A percentile compares a stretch with the other conserved stretches of the same genome.
phyloP scores from a whole-genome alignment of 2,329 filamentous ascomycete species.

The Cephalotrichum gorgonifer region DNA sequence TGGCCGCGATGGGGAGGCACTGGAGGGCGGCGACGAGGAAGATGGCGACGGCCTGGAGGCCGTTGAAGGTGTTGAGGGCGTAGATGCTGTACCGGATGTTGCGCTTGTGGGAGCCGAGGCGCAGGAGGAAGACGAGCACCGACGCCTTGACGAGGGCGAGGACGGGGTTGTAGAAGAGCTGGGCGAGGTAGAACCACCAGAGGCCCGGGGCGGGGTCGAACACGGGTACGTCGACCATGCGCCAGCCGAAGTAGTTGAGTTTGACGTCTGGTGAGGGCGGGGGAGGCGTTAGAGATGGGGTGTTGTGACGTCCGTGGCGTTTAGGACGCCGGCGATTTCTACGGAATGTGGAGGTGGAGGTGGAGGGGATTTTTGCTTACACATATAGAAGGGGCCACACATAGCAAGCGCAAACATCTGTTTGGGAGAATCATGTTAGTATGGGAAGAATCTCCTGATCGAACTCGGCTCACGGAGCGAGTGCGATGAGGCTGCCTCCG shows the following conservation, averaged over 20 bases:
- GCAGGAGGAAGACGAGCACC: conserved; percentile 13
- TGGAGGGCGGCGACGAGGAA: conserved; percentile 6
- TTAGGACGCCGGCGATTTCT: too few species aligned
- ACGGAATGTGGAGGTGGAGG: too few species aligned
- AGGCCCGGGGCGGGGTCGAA: not conserved
- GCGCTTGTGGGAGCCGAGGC: conserved; percentile 24
- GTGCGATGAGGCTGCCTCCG: too few species aligned
- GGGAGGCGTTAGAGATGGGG: too few species aligned
- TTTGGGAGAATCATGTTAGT: too few species aligned
- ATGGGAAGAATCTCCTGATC: too few species aligned
- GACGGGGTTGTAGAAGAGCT: conserved; percentile 6
- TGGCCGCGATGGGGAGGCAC: conserved; percentile 3
- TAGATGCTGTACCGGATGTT: conserved; percentile 18
- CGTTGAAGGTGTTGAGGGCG: conserved; percentile 5
- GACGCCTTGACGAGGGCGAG: conserved; percentile 6
- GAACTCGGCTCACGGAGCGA: too few species aligned
- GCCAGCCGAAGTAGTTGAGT: conserved; percentile 2
- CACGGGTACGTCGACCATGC: not conserved
- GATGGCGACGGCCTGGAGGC: conserved; percentile 3
- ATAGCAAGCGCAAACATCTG: too few species aligned
- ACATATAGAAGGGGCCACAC: not conserved
- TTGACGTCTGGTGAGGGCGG: conserved; percentile 1
- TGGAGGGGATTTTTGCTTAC: not conserved
- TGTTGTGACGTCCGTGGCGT: too few species aligned
- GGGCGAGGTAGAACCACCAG: conserved; percentile 4